These are phyloP conservation scores for Rutstroemia sp. DNA, from an alignment of 2,329 filamentous ascomycete genomes.

Conservation along the genomic window DNA sequence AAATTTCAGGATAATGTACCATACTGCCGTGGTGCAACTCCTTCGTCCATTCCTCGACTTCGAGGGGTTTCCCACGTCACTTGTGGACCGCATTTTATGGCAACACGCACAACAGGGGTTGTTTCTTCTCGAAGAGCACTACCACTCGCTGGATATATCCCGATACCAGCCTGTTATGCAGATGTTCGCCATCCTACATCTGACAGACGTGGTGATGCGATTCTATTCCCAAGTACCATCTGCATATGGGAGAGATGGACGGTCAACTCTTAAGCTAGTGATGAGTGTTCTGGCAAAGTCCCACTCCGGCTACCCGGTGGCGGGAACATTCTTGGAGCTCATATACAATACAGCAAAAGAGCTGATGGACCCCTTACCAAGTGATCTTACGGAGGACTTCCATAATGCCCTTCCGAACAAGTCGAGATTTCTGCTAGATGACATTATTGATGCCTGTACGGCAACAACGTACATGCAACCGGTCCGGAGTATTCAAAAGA, in stretches of 20 bases:
- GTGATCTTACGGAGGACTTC: slow-evolving; percentile 14
- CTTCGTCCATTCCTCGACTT: slow-evolving; percentile 27
- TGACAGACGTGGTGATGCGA: slow-evolving; percentile 27
- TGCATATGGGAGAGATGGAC: slow-evolving; percentile 19
- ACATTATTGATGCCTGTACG: slow-evolving; percentile 29
- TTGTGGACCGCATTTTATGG: slow-evolving; percentile 25
- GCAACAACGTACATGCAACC: slow-evolving; percentile 27
- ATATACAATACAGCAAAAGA: slow-evolving; percentile 23
- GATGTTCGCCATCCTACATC: slow-evolving; percentile 28
- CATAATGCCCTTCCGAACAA: neutral
- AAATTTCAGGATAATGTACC: slow-evolving; percentile 27
- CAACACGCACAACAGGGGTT: slow-evolving; percentile 28
- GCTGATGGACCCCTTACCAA: slow-evolving; percentile 19
- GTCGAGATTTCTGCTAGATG: slow-evolving; percentile 20
- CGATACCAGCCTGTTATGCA: slow-evolving; percentile 30
- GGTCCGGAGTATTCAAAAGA: slow-evolving; percentile 22
- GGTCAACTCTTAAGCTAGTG: slow-evolving; percentile 24
- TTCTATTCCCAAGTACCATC: slow-evolving; percentile 24
- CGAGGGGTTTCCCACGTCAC: slow-evolving; percentile 18
- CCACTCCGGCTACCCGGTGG: slow-evolving; percentile 24
- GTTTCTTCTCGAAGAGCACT: slow-evolving; percentile 25
- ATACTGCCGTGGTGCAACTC: slow-evolving; percentile 25
- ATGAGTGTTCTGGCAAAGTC: slow-evolving; percentile 27
- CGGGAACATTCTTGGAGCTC: slow-evolving; percentile 27
- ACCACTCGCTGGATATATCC: slow-evolving; percentile 24